Evolutionary conservation across 306 rosid species (phyloP).

Genomic region (Canavalia gladiata): DNA sequence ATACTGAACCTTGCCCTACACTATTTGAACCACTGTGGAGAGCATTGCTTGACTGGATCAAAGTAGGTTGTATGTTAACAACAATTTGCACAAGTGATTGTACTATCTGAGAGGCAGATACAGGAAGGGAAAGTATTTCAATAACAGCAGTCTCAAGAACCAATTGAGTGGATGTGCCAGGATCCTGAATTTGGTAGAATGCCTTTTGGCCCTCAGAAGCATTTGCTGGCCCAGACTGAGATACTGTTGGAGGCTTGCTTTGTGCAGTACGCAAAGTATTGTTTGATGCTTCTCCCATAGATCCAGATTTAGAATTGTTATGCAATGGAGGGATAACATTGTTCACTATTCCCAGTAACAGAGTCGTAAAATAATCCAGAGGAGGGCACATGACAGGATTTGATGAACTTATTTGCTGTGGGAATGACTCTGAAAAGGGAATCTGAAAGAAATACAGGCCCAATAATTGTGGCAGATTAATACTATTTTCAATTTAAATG

Average conservation of each 20-base stretch:
- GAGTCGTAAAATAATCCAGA: conserved; percentile 87
- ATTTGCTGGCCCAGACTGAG: conserved; percentile 80
- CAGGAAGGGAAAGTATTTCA: conserved; percentile 95
- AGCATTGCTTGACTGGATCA: conserved; percentile 88
- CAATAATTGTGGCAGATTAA: conserved; percentile 36
- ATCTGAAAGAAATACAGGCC: conserved; percentile 70
- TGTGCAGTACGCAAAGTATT: conserved; percentile 68
- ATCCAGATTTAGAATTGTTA: conserved; percentile 80
- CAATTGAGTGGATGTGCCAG: conserved; percentile 94
- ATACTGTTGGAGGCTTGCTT: conserved; percentile 72
- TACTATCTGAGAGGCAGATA: conserved; percentile 85
- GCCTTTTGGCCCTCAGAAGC: conserved; percentile 86
- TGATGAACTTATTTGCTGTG: conserved; percentile 75
- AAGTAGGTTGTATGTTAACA: conserved; percentile 90
- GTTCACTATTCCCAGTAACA: conserved; percentile 92
- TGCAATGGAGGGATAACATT: conserved; percentile 94
- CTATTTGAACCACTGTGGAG: conserved; percentile 79
- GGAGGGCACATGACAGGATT: conserved; percentile 93
- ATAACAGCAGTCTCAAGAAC: conserved; percentile 97
- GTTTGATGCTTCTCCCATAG: conserved; percentile 63
- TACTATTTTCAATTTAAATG: conserved; percentile 28
- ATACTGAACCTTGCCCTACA: conserved; percentile 84
- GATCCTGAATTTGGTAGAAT: conserved; percentile 98
- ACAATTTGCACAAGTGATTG: conserved; percentile 91
- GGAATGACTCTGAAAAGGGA: conserved; percentile 92